Conservation (phyloP, 345 rosid species). For the Gossypium thurberi region DNA sequence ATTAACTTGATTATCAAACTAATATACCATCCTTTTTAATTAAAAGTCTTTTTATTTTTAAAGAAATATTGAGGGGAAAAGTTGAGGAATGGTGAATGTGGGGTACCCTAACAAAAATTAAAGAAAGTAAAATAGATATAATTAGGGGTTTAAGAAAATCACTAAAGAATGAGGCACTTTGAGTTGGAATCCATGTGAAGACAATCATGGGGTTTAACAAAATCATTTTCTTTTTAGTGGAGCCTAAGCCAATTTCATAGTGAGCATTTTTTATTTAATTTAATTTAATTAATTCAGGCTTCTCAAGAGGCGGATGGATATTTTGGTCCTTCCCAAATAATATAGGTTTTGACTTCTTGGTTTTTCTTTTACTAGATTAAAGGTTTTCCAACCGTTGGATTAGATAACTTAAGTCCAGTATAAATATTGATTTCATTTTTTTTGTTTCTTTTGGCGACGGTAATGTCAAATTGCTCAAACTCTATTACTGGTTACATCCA, state of each 20-base stretch:
- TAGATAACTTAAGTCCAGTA: background rate
- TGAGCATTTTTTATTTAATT: background rate
- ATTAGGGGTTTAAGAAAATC: background rate
- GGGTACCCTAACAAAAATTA: background rate
- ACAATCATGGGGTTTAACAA: slow-evolving; percentile 28
- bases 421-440: background rate
- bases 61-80: background rate
- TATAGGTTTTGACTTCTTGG: background rate
- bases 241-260: slow-evolving; percentile 9
- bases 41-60: background rate
- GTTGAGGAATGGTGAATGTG: background rate
- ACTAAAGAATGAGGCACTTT: slow-evolving; percentile 12
- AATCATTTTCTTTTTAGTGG: slow-evolving; percentile 14
- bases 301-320: background rate
- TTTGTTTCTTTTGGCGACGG: too few species aligned
- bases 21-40: background rate
- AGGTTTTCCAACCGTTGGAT: background rate
- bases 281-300: background rate
- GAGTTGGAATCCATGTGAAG: slow-evolving; percentile 44
- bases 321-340: background rate
- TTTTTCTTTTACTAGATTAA: background rate
- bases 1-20: too few species aligned
- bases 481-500: too few species aligned
- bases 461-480: too few species aligned
- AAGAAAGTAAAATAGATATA: too few species aligned